Base-by-base conservation (phyloP, 441 rosid genomes). In the Geranium incanum region DNA sequence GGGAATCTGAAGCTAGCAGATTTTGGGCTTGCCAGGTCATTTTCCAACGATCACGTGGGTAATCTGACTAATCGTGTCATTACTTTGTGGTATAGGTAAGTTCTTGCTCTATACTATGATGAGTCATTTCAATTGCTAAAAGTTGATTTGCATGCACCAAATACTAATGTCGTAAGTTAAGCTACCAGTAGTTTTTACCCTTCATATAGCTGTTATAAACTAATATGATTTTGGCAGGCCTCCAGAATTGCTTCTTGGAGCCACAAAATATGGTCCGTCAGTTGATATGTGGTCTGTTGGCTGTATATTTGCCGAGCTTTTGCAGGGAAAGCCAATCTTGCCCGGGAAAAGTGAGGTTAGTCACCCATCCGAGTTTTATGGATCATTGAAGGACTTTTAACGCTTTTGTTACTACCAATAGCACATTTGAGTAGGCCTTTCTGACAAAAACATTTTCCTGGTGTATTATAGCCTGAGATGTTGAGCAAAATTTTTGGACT, bases 211-310 rank as follows among this genome's bases (percentile, higher is more conserved):
- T 5, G 41, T 67, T 82, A 39, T 19, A 19, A 33, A 73, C 16
- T 45, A 36, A 37, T 68, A 39, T 68, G 62, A 71, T 68, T 77
- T 76, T 55, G 33, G 4, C 84, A 94, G 99, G 78, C 99, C 99
- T 23, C 99, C 99, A 15, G 99, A 94, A 78, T 85, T 94, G 81
- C 84, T 94, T 19, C 97, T 94, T 80, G 99, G 99, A 71, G 87
- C 97, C 70, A 92, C 99, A 36, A 92, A 90, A 74, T 94, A 94
- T 79, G 97, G 97, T 69, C 97, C 99, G 66, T 95, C 97, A n/a
- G 97, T 92, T 79, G 97, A 92, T 71, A 94, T 92, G 97, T 92
- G 97, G 97, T 92, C 99, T 0, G 99, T 92, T 69, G 97, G 99
- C 68, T 94, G 99, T 68, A 94, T 94, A 72, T 90, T 94, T 84